phyloP scores from a whole-genome alignment of 768 basidiomycete genomes.

The Boletellus ananiceps region DNA sequence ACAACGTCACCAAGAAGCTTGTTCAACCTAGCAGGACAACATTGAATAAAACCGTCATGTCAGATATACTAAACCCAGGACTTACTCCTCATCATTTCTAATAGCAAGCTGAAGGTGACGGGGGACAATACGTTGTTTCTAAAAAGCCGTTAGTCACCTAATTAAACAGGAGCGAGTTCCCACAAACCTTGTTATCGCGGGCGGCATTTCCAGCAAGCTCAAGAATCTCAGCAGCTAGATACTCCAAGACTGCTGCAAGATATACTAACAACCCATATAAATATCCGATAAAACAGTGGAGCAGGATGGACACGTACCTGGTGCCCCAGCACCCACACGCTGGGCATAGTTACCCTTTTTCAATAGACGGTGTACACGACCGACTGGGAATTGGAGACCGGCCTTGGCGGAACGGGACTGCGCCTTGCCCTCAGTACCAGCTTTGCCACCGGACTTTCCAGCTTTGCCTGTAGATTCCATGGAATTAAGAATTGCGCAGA shows the following conservation, averaged over 20 bases:
- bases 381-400: conserved; percentile 82
- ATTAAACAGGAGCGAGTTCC: background rate
- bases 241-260: conserved; percentile 87
- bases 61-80: background rate
- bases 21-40: conserved; percentile 47
- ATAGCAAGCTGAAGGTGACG: conserved; percentile 91
- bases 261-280: conserved; percentile 50
- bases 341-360: conserved; percentile 87
- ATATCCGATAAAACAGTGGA: conserved; percentile 7
- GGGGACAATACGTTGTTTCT: conserved; percentile 93
- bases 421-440: conserved; percentile 46
- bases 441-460: conserved; percentile 50
- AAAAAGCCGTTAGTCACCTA: background rate
- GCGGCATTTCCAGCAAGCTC: conserved; percentile 86
- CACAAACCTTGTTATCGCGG: conserved; percentile 32
- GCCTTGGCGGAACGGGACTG: conserved; percentile 72
- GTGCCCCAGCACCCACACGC: conserved; percentile 86
- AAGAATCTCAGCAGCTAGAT: conserved; percentile 90
- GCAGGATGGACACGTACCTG: conserved; percentile 41
- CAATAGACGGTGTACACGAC: conserved; percentile 87
- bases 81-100: conserved; percentile 83
- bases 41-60: background rate
- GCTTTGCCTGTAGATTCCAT: conserved; percentile 38
- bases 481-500: conserved; percentile 5
- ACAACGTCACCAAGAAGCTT: conserved; percentile 81